These are phyloP conservation scores for Paraphaeosphaeria sporulosa DNA, from an alignment of 2,329 filamentous ascomycete species.

Conservation along the genomic window DNA sequence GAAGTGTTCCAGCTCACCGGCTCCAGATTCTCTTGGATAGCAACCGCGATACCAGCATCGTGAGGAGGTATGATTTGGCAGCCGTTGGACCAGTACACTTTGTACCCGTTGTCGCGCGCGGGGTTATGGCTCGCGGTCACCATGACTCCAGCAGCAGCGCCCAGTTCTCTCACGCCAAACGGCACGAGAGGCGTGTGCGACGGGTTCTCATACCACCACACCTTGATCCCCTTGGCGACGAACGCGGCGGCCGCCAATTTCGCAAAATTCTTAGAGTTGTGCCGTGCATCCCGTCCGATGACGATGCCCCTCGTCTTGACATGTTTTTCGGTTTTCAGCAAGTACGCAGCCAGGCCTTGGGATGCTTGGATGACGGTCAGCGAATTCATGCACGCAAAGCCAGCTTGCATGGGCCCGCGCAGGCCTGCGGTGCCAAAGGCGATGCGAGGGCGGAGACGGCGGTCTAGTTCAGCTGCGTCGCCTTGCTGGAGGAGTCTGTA, in stretches of 20 bases:
- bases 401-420: slow-evolving; percentile 70
- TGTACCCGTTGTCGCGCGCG: slow-evolving; percentile 71
- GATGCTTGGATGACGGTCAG: slow-evolving; percentile 69
- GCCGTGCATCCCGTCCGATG: slow-evolving; percentile 68
- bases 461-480: slow-evolving; percentile 59
- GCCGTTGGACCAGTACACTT: slow-evolving; percentile 71
- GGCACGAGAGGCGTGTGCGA: slow-evolving; percentile 69
- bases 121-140: slow-evolving; percentile 73
- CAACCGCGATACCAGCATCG: slow-evolving; percentile 64
- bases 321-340: slow-evolving; percentile 56
- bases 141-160: slow-evolving; percentile 68
- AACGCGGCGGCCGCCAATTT: slow-evolving; percentile 67
- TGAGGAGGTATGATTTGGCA: slow-evolving; percentile 71
- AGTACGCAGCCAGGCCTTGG: slow-evolving; percentile 69
- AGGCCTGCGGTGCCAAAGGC: slow-evolving; percentile 70
- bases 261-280: slow-evolving; percentile 69
- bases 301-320: slow-evolving; percentile 60
- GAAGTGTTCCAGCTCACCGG: slow-evolving; percentile 59
- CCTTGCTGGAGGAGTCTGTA: slow-evolving; percentile 57
- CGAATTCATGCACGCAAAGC: slow-evolving; percentile 68
- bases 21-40: slow-evolving; percentile 63
- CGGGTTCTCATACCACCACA: slow-evolving; percentile 65
- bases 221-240: slow-evolving; percentile 63
- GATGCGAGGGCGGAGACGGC: slow-evolving; percentile 62
- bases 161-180: slow-evolving; percentile 63